phyloP scores from a whole-genome alignment of 1,284 basidiomycete genomes.

The Spongispora temasekensis region DNA sequence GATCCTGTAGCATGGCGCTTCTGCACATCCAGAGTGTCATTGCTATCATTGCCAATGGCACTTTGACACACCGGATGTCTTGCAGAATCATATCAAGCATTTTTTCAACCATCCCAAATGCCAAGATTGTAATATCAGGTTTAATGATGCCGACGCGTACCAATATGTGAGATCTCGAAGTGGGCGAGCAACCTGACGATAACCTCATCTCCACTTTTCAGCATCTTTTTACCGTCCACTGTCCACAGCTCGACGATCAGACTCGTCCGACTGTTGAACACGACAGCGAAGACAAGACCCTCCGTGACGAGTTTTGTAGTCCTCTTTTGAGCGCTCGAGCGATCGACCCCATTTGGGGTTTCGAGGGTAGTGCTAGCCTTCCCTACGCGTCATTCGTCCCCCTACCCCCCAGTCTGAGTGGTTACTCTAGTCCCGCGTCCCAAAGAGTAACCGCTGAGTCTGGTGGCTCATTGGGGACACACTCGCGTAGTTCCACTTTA shows the following conservation, averaged over 20 bases:
- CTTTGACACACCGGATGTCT: constrained; percentile 29
- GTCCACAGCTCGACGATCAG: constrained; percentile 22
- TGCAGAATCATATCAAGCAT: constrained; percentile 36
- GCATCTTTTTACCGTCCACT: constrained; percentile 32
- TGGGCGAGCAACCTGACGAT: constrained; percentile 2
- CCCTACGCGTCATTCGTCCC: constrained; percentile 33
- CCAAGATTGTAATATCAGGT: constrained; percentile 27
- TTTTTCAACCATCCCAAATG: constrained; percentile 36
- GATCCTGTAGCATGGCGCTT: constrained; percentile 29
- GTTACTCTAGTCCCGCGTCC: constrained; percentile 33
- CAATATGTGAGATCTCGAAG: constrained; percentile 28
- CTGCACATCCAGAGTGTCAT: constrained; percentile 33
- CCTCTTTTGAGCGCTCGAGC: constrained; percentile 11
- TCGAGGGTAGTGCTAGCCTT: constrained; percentile 24
- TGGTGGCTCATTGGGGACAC: constrained; percentile 19
- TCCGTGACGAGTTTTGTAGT: constrained; percentile 4
- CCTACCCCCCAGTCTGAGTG: constrained; percentile 33
- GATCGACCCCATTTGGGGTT: constrained; percentile 31
- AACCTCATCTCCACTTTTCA: constrained; percentile 6
- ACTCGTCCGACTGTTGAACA: not conserved
- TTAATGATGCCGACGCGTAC: constrained; percentile 32
- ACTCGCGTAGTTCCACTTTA: constrained; percentile 36
- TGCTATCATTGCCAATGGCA: constrained; percentile 38
- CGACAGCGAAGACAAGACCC: constrained; percentile 3
- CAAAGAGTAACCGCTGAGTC: constrained; percentile 22